These are phyloP conservation scores for Casuarina cunninghamiana DNA, from an alignment of 306 rosid genomes.

Conservation along the genomic window DNA sequence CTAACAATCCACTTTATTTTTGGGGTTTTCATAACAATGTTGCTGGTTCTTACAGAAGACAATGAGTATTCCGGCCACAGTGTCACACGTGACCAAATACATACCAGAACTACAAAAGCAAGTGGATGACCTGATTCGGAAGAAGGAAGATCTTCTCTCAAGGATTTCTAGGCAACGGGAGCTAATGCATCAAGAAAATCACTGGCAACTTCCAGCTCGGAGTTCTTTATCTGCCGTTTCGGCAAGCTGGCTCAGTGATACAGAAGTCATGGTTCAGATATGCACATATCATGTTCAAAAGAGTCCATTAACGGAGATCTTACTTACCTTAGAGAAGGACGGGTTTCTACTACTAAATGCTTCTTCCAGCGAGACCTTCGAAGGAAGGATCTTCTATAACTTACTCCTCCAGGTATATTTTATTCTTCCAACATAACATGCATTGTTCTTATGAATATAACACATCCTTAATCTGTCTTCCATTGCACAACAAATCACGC, in stretches of 20 bases:
- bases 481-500: too few relatives aligned
- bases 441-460: background rate
- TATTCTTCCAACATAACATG: background rate
- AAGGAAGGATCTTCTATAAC: conserved; percentile 50
- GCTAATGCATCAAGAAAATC: background rate
- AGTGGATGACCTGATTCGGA: conserved; percentile 50
- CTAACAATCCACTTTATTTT: background rate
- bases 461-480: background rate
- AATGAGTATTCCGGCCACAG: conserved; percentile 64
- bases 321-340: conserved; percentile 50
- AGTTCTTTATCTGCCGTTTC: conserved; percentile 44
- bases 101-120: conserved; percentile 65
- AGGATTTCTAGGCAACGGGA: conserved; percentile 24
- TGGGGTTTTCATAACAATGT: background rate
- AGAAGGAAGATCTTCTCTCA: conserved; percentile 50
- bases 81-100: conserved; percentile 54
- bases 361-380: conserved; percentile 58
- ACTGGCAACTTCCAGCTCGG: background rate
- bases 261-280: conserved; percentile 56
- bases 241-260: conserved; percentile 42
- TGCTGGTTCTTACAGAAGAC: conserved; percentile 45
- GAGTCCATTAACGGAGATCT: conserved; percentile 40
- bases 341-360: conserved; percentile 50
- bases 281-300: conserved; percentile 32
- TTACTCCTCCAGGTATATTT: conserved; percentile 54